These are phyloP conservation scores for Penicillium goetzii DNA, from an alignment of 495 filamentous ascomycete genomes.

Conservation along the genomic window DNA sequence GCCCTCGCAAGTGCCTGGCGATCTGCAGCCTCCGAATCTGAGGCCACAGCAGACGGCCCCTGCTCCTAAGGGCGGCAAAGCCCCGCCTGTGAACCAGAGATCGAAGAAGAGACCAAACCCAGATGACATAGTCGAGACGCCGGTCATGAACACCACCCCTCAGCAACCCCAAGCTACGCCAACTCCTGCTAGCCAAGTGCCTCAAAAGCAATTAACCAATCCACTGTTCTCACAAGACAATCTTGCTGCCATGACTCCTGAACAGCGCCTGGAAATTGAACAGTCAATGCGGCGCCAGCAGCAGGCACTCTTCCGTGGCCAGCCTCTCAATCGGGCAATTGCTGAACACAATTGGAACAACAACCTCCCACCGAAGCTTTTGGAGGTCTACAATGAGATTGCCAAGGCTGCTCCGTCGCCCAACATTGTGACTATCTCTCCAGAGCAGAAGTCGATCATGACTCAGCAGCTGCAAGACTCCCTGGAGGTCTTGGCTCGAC, in stretches of 20 bases:
- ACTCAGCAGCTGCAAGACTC: constrained; percentile 49
- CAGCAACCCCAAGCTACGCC: constrained; percentile 38
- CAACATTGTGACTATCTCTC: constrained; percentile 38
- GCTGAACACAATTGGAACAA: constrained; percentile 47
- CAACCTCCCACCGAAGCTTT: constrained; percentile 41
- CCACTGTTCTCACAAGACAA: constrained; percentile 52
- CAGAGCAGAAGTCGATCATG: constrained; percentile 53
- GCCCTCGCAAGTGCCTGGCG: constrained; percentile 14
- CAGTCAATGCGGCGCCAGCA: constrained; percentile 41
- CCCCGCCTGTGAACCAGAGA: constrained; percentile 37
- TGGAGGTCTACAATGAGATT: constrained; percentile 47
- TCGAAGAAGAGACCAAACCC: constrained; percentile 61
- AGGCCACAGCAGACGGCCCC: constrained; percentile 32
- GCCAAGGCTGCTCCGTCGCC: constrained; percentile 35
- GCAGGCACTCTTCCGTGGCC: constrained; percentile 33
- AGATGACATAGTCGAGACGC: constrained; percentile 62
- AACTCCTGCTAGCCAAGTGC: constrained; percentile 33
- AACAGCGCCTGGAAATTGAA: constrained; percentile 53
- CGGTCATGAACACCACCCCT: constrained; percentile 44
- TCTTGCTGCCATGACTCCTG: constrained; percentile 52
- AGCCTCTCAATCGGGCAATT: constrained; percentile 32
- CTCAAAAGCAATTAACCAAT: constrained; percentile 35
- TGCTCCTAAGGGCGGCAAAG: constrained; percentile 34
- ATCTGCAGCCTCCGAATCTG: constrained; percentile 22
- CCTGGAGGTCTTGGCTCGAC: constrained; percentile 43